phyloP scores from a whole-genome alignment of 2,329 filamentous ascomycete species.

The Hypoxylon sp. region DNA sequence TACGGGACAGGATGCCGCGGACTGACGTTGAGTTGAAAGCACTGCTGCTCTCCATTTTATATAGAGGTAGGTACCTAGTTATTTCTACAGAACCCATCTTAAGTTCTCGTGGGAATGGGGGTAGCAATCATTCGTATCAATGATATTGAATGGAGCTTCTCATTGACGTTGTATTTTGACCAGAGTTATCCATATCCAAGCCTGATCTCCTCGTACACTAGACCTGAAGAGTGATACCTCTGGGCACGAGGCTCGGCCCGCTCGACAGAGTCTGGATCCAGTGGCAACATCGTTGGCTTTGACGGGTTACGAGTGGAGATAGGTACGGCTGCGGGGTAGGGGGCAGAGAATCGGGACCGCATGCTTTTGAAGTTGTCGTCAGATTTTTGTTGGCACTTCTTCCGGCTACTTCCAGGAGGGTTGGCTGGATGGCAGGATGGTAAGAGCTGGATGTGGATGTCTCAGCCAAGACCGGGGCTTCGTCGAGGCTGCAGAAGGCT shows the following conservation, averaged over 20 bases:
- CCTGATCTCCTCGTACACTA: constrained; percentile 32
- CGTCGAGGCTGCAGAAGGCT: constrained; percentile 4
- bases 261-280: not conserved
- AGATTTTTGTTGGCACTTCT: not conserved
- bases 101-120: not conserved
- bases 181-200: not conserved
- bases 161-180: not conserved
- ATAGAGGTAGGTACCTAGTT: constrained; percentile 13
- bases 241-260: not conserved
- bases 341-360: not conserved
- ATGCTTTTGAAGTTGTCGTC: not conserved
- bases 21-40: not conserved
- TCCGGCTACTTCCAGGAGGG: not conserved
- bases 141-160: not conserved
- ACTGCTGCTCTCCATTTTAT: not conserved
- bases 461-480: constrained; percentile 1
- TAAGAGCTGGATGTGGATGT: not conserved
- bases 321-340: not conserved
- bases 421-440: not conserved
- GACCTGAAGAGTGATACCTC: constrained; percentile 7
- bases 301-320: not conserved
- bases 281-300: not conserved
- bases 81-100: not conserved
- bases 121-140: not conserved
- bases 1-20: not conserved